Conservation (phyloP, 2,329 filamentous ascomycete species). For the Nigrograna mackinnonii region DNA sequence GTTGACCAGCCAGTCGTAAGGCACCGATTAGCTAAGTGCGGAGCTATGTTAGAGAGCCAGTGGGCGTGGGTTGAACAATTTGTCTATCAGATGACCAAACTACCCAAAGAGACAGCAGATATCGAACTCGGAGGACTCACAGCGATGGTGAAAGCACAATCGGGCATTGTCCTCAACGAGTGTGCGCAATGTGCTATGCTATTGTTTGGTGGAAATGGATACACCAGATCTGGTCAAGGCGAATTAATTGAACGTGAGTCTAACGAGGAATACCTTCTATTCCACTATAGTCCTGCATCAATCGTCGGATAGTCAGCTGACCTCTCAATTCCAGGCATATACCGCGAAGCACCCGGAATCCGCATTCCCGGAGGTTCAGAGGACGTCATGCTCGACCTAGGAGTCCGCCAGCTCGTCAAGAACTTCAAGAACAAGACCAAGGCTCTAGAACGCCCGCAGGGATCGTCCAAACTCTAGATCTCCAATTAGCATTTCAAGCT, state of each 20-base stretch:
- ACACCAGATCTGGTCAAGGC: conserved; percentile 70
- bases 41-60: conserved; percentile 68
- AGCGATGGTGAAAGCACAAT: conserved; percentile 72
- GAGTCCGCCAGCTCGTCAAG: conserved; percentile 71
- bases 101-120: conserved; percentile 64
- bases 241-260: conserved; percentile 70
- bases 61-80: conserved; percentile 76
- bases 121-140: conserved; percentile 71
- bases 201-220: conserved; percentile 75
- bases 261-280: too few relatives aligned
- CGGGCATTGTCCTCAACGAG: conserved; percentile 72
- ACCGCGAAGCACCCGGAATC: conserved; percentile 65
- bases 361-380: conserved; percentile 70
- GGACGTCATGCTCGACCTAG: conserved; percentile 73
- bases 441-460: conserved; percentile 49
- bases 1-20: conserved; percentile 77
- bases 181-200: conserved; percentile 71
- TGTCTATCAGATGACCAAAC: conserved; percentile 67
- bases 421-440: conserved; percentile 65
- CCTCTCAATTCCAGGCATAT: conserved; percentile 52
- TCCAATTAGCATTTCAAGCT: too few relatives aligned
- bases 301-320: too few relatives aligned
- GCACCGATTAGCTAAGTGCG: conserved; percentile 72
- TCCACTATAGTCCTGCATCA: too few relatives aligned
- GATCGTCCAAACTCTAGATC: conserved; percentile 48